Conservation (phyloP, 2,329 filamentous ascomycete genomes). For the Exophiala spinifera region DNA sequence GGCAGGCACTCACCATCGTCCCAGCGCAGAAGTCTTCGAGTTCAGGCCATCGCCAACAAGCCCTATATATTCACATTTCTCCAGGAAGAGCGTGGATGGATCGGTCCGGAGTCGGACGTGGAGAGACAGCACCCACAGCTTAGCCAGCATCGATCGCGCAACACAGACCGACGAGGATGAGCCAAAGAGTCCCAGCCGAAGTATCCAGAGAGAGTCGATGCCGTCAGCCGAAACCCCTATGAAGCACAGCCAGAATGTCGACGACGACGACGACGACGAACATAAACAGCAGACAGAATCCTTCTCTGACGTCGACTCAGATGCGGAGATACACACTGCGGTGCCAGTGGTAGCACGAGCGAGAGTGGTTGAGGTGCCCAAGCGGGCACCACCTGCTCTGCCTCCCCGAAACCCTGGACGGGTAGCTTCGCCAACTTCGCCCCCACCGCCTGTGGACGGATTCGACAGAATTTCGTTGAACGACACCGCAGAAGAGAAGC, state of each 20-base stretch:
- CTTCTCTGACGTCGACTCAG: slow-evolving; percentile 28
- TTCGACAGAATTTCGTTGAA: slow-evolving; percentile 37
- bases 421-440: slow-evolving; percentile 31
- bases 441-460: slow-evolving; percentile 26
- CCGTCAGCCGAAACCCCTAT: slow-evolving; percentile 9
- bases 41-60: slow-evolving; percentile 74
- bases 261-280: slow-evolving; percentile 11
- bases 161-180: slow-evolving; percentile 65
- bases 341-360: slow-evolving; percentile 71
- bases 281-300: slow-evolving; percentile 15
- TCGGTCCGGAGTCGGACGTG: slow-evolving; percentile 67
- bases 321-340: slow-evolving; percentile 53
- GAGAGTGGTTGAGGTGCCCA: slow-evolving; percentile 79
- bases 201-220: slow-evolving; percentile 29
- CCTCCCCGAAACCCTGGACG: slow-evolving; percentile 67
- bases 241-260: slow-evolving; percentile 24
- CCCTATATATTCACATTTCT: slow-evolving; percentile 59
- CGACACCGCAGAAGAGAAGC: slow-evolving; percentile 24
- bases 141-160: slow-evolving; percentile 57
- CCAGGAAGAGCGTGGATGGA: slow-evolving; percentile 67
- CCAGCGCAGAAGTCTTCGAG: slow-evolving; percentile 76
- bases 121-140: slow-evolving; percentile 66
- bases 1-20: slow-evolving; percentile 73
- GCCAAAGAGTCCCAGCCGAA: slow-evolving; percentile 55
- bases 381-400: slow-evolving; percentile 72